Evolutionary conservation across 2,329 filamentous ascomycete genomes (phyloP), one percentile per base, ranked within the genome.

Genomic region (Talaromyces rugulosus): DNA sequence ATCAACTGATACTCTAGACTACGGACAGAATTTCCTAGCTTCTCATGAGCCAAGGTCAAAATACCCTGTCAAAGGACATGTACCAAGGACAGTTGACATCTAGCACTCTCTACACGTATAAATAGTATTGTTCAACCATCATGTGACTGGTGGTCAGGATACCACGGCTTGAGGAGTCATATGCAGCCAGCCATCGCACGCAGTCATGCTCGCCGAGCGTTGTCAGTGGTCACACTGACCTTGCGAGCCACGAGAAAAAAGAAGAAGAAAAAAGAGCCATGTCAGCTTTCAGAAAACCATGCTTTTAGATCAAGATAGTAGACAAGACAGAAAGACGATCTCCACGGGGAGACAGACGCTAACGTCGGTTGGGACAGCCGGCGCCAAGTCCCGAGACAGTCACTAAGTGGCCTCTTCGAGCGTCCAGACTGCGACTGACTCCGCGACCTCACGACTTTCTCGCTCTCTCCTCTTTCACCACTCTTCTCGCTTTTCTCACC

Each of bases 401-500:
- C 55, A 27, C 16, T 31, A 56, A 34, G 50, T 60, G 58, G 58
- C 58, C 58, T 60, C 58, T 54, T 52, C 57, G 40, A 51, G 36
- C 23, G 18, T 28, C 57, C 36, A 36, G 44, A 47, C 44, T 47
- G 23, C 11, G n/a, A 23, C 44, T 23, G n/a, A 23, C 44, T 47
- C 44, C 11, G n/a, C 44, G 23, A 23, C 44, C 23, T 47, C 44
- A 18, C n/a, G 2, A 3, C 16, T 8, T 47, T 11, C 33, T 27
- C 30, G 44, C 23, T 36, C 40, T 27, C 44, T 14, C 55, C 58
- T 47, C 28, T 50, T 31, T 31, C 58, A 31, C 40, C 61, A 8
- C 23, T 50, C 40, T 40, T 58, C 34, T 53, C 53, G 52, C 56
- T 47, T 53, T 40, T 18, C 14, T 54, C 59, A 58, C 50, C 53